phyloP scores from a whole-genome alignment of 768 basidiomycete species.

The Panaeolus cyanescens region DNA sequence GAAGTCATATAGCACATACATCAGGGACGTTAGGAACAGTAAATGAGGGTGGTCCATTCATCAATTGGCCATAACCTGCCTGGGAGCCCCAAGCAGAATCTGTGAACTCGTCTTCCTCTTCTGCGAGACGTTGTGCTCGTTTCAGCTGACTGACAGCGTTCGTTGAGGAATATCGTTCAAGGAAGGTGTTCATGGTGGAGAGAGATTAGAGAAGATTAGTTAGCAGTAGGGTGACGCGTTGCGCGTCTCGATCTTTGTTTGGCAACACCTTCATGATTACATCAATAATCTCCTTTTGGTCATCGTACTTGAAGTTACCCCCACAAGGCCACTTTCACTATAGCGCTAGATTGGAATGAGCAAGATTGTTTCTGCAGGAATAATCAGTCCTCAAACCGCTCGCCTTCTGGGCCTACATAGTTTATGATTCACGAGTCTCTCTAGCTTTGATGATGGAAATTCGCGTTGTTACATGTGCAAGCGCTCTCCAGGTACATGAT shows the following conservation, averaged over 20 bases:
- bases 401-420: too few species aligned
- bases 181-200: conserved; percentile 71
- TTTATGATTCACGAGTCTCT: too few species aligned
- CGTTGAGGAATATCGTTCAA: conserved; percentile 64
- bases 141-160: conserved; percentile 49
- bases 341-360: too few species aligned
- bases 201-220: conserved; percentile 14
- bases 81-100: conserved; percentile 82
- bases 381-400: too few species aligned
- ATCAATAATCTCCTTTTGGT: conserved; percentile 9
- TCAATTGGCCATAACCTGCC: conserved; percentile 78
- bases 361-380: too few species aligned
- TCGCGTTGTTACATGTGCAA: too few species aligned
- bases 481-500: too few species aligned
- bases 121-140: conserved; percentile 46
- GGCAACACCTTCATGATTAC: conserved; percentile 15
- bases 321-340: too few species aligned
- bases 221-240: conserved; percentile 41
- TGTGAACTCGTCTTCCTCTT: conserved; percentile 64
- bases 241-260: conserved; percentile 39
- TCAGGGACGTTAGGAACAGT: conserved; percentile 73
- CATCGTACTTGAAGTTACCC: not conserved
- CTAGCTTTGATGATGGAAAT: too few species aligned
- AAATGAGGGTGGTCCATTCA: conserved; percentile 73
- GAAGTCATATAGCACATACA: conserved; percentile 45